Conservation (phyloP, 768 basidiomycete genomes). For the Mycena maculata region DNA sequence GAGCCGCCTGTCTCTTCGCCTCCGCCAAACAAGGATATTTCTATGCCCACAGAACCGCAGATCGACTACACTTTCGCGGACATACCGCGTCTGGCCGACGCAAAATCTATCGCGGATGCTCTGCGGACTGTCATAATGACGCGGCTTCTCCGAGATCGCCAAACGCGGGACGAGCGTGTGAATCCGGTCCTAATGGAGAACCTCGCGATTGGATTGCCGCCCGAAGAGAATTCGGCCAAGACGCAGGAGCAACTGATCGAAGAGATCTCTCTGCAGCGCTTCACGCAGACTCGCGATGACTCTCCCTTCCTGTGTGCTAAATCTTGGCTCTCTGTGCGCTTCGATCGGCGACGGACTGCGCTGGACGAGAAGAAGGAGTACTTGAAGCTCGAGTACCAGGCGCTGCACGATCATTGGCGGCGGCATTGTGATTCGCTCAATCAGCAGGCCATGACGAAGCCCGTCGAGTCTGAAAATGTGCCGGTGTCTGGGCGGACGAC, state of each 20-base stretch:
- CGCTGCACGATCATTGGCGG: constrained; percentile 78
- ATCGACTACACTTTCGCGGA: constrained; percentile 40
- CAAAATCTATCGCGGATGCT: constrained; percentile 66
- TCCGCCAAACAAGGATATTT: background rate
- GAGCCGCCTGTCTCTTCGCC: constrained; percentile 12
- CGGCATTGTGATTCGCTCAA: constrained; percentile 78
- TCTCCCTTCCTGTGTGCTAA: constrained; percentile 54
- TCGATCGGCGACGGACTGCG: constrained; percentile 62
- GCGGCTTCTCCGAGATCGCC: constrained; percentile 67
- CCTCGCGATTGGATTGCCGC: constrained; percentile 51
- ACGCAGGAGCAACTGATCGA: constrained; percentile 59
- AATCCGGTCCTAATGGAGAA: constrained; percentile 75
- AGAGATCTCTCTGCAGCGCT: constrained; percentile 56
- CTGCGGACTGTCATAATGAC: constrained; percentile 73
- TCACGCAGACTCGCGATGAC: constrained; percentile 49
- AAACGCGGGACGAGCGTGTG: constrained; percentile 71
- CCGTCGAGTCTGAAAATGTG: constrained; percentile 49
- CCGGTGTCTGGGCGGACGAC: constrained; percentile 70
- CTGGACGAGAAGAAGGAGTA: constrained; percentile 65
- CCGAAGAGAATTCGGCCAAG: constrained; percentile 44
- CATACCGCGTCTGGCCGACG: constrained; percentile 52
- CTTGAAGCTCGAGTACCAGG: constrained; percentile 74
- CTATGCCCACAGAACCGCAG: background rate
- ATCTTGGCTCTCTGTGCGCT: constrained; percentile 63
- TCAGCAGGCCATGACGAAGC: constrained; percentile 56